Evolutionary conservation across 495 filamentous ascomycete genomes (phyloP), one percentile per base, ranked within the genome.

Genomic region (Xylaria palmicola): DNA sequence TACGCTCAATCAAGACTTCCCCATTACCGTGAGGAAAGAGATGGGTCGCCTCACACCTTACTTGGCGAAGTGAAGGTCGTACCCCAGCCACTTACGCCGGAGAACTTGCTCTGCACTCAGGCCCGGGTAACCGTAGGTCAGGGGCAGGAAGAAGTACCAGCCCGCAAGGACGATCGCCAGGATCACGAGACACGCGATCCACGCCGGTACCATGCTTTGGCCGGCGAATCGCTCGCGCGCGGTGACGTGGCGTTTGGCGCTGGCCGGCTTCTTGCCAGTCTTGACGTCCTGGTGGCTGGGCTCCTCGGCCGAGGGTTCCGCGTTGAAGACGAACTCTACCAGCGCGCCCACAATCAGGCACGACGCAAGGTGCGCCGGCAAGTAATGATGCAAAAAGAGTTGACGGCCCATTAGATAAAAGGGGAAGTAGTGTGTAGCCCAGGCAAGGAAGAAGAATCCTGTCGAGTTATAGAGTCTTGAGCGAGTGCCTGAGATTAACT

Each of bases 31-130:
- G 29, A 20, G 22, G 32, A 22, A 15, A 19, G 6, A 59, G 7
- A 0, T 22, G 24, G 32, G 0, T n/a, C 5, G 13, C 5, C 24
- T 51, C 6, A 5, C 15, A 30, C 34, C 24, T 52, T 89, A 98
- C 84, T 98, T 98, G 37, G 94, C 94, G 78, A 98, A 98, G 79
- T 98, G 94, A 73, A 98, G 82, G 76, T 98, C 94, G 73, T 98
- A 98, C 47, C 88, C 88, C 69, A 98, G 79, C 94, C 92, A 98
- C 79, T 96, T 96, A 74, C 94, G 85, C 50, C 90, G 85, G 55
- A 88, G 72, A 41, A 98, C 92, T 67, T 91, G 81, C 9, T 87
- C 86, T 9, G 93, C 87, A 59, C 78, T 86, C 74, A 98, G 82
- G n/a, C 94, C 95, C 1, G 94, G 94, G 59, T 89, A 91, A 22